phyloP scores from a whole-genome alignment of 768 basidiomycete species.

The Symmetrospora coprosmae region DNA sequence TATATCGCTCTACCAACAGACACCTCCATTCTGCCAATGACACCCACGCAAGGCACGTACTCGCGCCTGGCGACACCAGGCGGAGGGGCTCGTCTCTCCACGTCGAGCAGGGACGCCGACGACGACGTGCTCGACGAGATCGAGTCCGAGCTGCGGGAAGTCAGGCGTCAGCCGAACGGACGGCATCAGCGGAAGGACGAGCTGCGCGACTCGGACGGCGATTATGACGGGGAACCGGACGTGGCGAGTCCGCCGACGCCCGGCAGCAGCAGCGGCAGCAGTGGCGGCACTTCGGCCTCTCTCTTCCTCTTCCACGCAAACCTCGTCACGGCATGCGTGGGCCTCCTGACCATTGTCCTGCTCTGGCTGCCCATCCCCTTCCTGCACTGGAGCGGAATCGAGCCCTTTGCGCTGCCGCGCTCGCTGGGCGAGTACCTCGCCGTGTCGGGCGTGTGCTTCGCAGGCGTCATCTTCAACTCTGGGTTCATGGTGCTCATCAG shows the following conservation, averaged over 20 bases:
- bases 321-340: slow-evolving; percentile 63
- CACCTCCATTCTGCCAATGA: neutral
- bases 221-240: too few species aligned
- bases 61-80: slow-evolving; percentile 26
- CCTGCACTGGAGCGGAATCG: slow-evolving; percentile 52
- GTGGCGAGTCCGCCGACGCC: too few species aligned
- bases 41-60: neutral
- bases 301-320: slow-evolving; percentile 75
- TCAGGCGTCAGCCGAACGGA: neutral
- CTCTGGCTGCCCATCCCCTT: slow-evolving; percentile 69
- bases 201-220: too few species aligned
- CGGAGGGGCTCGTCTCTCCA: slow-evolving; percentile 12
- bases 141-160: neutral
- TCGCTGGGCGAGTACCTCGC: slow-evolving; percentile 37
- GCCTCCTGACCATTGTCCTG: slow-evolving; percentile 54
- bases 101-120: neutral
- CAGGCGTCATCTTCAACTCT: slow-evolving; percentile 49
- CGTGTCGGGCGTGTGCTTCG: slow-evolving; percentile 54
- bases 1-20: slow-evolving; percentile 24
- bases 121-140: slow-evolving; percentile 4
- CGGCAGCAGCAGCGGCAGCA: too few species aligned
- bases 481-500: slow-evolving; percentile 28
- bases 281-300: slow-evolving; percentile 51
- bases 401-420: slow-evolving; percentile 53
- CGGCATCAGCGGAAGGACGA: too few species aligned